Conservation (phyloP, 1,284 basidiomycete genomes). For the Puccinia novopanici region DNA sequence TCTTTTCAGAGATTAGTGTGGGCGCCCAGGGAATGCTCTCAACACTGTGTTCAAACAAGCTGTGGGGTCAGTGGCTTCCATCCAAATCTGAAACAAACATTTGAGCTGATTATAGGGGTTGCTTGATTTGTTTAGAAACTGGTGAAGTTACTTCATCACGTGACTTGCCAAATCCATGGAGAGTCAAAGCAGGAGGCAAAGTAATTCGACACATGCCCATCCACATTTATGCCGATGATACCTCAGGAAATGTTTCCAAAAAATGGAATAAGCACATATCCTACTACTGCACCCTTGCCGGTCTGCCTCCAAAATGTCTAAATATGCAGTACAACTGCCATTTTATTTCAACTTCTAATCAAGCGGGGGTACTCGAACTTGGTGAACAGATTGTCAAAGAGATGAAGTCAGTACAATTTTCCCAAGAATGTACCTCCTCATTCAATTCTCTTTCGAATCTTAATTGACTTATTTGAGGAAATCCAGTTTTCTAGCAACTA, state of each 20-base stretch:
- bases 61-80: neutral
- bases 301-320: constrained; percentile 56
- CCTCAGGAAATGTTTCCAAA: constrained; percentile 62
- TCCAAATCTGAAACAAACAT: too few relatives aligned
- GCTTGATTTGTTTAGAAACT: neutral
- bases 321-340: constrained; percentile 59
- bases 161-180: constrained; percentile 14
- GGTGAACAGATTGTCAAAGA: neutral
- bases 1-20: neutral
- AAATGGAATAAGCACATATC: constrained; percentile 63
- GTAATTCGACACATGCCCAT: constrained; percentile 55
- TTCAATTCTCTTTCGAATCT: too few relatives aligned
- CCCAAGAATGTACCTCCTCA: too few relatives aligned
- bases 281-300: constrained; percentile 59
- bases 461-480: neutral
- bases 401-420: too few relatives aligned
- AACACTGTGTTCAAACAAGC: neutral
- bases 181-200: neutral
- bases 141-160: too few relatives aligned
- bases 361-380: neutral
- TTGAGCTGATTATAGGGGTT: neutral
- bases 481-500: too few relatives aligned
- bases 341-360: constrained; percentile 61
- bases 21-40: neutral
- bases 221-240: constrained; percentile 63